Evolutionary conservation across 352 stramenopile species (phyloP).

Genomic region (Phytophthora sp.): DNA sequence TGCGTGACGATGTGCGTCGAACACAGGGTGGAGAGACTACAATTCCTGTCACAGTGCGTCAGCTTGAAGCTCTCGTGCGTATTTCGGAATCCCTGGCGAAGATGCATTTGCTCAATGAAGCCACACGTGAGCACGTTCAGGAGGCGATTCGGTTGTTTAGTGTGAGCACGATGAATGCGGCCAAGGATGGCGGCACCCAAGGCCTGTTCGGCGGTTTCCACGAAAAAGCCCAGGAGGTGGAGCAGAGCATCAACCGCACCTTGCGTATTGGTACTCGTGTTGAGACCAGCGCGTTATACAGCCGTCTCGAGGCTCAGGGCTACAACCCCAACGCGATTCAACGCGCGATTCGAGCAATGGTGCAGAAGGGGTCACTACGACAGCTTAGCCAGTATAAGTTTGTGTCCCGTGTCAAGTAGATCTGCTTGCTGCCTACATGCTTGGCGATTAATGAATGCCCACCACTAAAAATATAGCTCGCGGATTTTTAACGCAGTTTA

Average conservation of each 20-base stretch:
- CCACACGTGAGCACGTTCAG: constrained; percentile 90
- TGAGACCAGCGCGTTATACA: constrained; percentile 82
- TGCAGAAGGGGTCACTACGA: constrained; percentile 80
- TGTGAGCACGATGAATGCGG: constrained; percentile 98
- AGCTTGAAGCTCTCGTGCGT: constrained; percentile 98
- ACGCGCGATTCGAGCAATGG: constrained; percentile 85
- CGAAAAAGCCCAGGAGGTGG: constrained; percentile 84
- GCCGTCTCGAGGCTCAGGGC: constrained; percentile 78
- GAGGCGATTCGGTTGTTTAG: constrained; percentile 98
- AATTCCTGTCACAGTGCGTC: constrained; percentile 98
- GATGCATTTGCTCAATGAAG: constrained; percentile 94
- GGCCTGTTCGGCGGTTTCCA: constrained; percentile 81
- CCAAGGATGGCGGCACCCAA: constrained; percentile 90
- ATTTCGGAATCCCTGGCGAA: constrained; percentile 98
- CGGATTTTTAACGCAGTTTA: neutral
- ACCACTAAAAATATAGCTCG: constrained; percentile 28
- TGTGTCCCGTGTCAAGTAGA: constrained; percentile 76
- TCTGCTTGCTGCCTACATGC: too few species aligned
- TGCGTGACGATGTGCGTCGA: constrained; percentile 96
- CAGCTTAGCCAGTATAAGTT: constrained; percentile 91
- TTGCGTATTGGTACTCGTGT: constrained; percentile 81
- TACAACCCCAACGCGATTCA: constrained; percentile 89
- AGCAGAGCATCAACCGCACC: constrained; percentile 86
- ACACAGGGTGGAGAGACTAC: constrained; percentile 72
- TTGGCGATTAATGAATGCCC: neutral